A percentile compares a stretch with the other conserved stretches of the same genome.
These are phyloP conservation scores for Pelagophyceae sp. DNA, from an alignment of 352 stramenopile species.

Conservation along the genomic window DNA sequence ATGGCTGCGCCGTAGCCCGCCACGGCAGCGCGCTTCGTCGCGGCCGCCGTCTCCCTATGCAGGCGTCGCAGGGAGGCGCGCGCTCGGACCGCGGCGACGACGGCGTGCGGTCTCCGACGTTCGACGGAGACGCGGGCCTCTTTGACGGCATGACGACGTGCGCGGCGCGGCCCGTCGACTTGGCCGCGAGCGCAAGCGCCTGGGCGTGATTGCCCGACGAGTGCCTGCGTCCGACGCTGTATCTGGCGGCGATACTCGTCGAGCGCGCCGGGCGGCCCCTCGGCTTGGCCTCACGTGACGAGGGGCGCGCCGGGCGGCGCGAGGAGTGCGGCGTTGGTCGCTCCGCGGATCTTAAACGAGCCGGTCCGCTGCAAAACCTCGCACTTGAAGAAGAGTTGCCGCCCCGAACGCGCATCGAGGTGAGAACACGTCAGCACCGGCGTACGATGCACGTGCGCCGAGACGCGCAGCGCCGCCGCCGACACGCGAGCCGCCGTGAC, in stretches of 20 bases:
- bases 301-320: constrained; percentile 34
- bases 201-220: constrained; percentile 83
- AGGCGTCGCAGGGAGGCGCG: constrained; percentile 30
- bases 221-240: constrained; percentile 45
- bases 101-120: constrained; percentile 58
- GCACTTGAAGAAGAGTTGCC: constrained; percentile 38
- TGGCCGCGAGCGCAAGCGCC: constrained; percentile 69
- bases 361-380: constrained; percentile 67
- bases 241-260: neutral
- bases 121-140: constrained; percentile 62
- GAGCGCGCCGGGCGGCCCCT: constrained; percentile 33
- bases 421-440: neutral
- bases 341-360: constrained; percentile 68
- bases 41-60: constrained; percentile 51
- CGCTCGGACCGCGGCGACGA: constrained; percentile 39
- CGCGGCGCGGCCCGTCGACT: constrained; percentile 49
- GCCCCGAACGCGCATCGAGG: neutral
- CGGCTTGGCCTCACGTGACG: constrained; percentile 13
- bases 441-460: constrained; percentile 10
- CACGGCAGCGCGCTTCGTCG: constrained; percentile 59
- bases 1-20: constrained; percentile 49
- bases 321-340: constrained; percentile 57
- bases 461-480: neutral
- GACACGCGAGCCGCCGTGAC: neutral
- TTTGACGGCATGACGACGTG: constrained; percentile 74